Evolutionary conservation across 169 alveolate species (phyloP), one percentile per base, ranked within the genome.

Genomic region (Eimeria acervulina): DNA sequence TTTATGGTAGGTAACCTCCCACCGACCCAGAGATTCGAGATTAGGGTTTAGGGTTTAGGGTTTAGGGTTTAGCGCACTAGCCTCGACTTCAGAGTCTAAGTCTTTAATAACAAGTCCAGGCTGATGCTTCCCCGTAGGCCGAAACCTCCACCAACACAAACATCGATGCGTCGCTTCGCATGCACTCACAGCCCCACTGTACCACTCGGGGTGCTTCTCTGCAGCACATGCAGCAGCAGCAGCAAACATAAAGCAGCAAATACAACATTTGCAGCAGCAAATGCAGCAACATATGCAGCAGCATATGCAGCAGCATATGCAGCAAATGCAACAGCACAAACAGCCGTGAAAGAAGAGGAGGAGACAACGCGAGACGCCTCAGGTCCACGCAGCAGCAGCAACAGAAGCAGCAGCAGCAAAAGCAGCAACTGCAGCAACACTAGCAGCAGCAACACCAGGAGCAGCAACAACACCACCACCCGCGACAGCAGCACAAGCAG

Each of bases 81-180:
- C 85, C 13, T 68, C 83, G n/a, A 92, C 74, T 26, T 92, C 95
- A 19, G 85, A 83, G 26, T 74, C 83, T 19, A 92, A 51, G 68
- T 92, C 95, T 84, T 51, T 83, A 28, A 94, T 90, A 5, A 84
- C 95, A 3, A 90, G 76, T 26, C 96, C 96, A 13, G 96, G 96
- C 47, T 94, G 96, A 78, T 94, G 87, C 42, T 94, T 94, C 13
- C 83, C 90, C 6, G 68, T 80, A 0, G 85, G 47, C 13, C 96
- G 87, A 59, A 94, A 94, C 23, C 96, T 38, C 96, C 96, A 94
- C 96, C 96, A 94, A 44, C 96, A 94, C 59, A 94, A 85, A 19
- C 38, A 51, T 51, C 76, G 85, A 72, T 92, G 95, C 6, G 90
- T 61, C 7, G 95, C 91, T 52, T 78, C 90, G 70, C 85, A 92